phyloP scores from a whole-genome alignment of 495 filamentous ascomycete species.

The Podospora pseudopauciseta region DNA sequence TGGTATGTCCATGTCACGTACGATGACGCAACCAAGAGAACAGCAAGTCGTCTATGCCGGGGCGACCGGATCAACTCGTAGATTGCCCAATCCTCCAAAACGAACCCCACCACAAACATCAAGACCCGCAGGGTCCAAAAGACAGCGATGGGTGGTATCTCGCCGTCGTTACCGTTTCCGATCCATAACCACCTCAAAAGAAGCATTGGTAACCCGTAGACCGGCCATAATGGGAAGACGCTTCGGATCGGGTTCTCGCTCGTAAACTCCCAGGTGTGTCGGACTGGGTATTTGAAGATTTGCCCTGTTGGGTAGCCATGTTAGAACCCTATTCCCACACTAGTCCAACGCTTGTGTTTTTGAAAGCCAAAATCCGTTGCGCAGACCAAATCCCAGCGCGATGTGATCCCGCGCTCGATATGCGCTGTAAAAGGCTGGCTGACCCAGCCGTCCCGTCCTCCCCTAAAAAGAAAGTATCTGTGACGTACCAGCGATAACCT shows the following conservation, averaged over 20 bases:
- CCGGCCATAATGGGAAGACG: conserved; percentile 91
- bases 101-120: conserved; percentile 93
- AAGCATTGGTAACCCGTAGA: conserved; percentile 89
- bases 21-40: conserved; percentile 83
- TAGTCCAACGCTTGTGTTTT: background rate
- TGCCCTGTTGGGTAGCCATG: conserved; percentile 55
- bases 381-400: background rate
- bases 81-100: conserved; percentile 95
- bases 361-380: background rate
- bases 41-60: conserved; percentile 64
- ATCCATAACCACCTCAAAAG: conserved; percentile 83
- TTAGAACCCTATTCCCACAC: background rate
- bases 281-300: conserved; percentile 82
- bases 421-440: background rate
- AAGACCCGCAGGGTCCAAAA: conserved; percentile 83
- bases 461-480: background rate
- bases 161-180: conserved; percentile 53
- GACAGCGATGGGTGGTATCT: conserved; percentile 65
- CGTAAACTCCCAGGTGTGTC: conserved; percentile 93
- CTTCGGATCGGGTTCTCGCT: conserved; percentile 80
- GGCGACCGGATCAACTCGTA: conserved; percentile 79
- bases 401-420: background rate
- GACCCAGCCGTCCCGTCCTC: background rate
- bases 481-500: conserved; percentile 87
- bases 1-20: conserved; percentile 99